Conservation (phyloP, 345 rosid genomes). For the Anacardium occidentale region DNA sequence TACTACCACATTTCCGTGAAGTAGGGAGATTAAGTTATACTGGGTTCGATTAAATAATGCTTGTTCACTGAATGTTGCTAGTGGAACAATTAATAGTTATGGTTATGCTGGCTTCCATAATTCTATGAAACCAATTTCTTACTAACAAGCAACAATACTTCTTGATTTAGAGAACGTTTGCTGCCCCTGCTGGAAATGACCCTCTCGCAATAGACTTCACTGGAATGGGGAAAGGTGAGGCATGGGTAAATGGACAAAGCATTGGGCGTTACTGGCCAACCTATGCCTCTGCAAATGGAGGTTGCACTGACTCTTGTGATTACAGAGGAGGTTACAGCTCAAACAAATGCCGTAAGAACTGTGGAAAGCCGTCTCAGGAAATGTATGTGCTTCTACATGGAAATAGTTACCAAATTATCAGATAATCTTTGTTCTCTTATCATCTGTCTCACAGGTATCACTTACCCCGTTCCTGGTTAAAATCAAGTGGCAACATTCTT, state of each 20-base stretch:
- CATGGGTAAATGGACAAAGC: slow-evolving; percentile 97
- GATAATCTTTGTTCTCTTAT: slow-evolving; percentile 18
- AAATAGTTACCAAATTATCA: neutral
- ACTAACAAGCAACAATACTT: slow-evolving; percentile 16
- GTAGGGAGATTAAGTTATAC: neutral
- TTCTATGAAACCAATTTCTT: neutral
- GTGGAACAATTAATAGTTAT: neutral
- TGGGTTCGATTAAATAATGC: neutral
- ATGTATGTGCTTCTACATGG: slow-evolving; percentile 51
- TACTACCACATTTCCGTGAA: neutral
- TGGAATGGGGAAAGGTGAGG: slow-evolving; percentile 91
- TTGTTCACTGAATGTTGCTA: neutral
- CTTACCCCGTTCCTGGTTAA: slow-evolving; percentile 85
- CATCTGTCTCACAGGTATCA: slow-evolving; percentile 58
- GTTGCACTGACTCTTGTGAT: slow-evolving; percentile 66
- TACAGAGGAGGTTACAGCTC: slow-evolving; percentile 73
- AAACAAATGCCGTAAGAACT: slow-evolving; percentile 75
- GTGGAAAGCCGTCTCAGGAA: slow-evolving; percentile 84
- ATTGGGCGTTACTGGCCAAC: slow-evolving; percentile 96
- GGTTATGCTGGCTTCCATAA: neutral
- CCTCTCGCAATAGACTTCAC: slow-evolving; percentile 86
- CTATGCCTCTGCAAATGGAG: slow-evolving; percentile 41
- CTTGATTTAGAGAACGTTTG: slow-evolving; percentile 56
- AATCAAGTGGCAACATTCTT: slow-evolving; percentile 65
- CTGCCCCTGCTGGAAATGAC: slow-evolving; percentile 62